Base-by-base conservation (phyloP, 345 rosid genomes). In the Dipteronia dyeriana region DNA sequence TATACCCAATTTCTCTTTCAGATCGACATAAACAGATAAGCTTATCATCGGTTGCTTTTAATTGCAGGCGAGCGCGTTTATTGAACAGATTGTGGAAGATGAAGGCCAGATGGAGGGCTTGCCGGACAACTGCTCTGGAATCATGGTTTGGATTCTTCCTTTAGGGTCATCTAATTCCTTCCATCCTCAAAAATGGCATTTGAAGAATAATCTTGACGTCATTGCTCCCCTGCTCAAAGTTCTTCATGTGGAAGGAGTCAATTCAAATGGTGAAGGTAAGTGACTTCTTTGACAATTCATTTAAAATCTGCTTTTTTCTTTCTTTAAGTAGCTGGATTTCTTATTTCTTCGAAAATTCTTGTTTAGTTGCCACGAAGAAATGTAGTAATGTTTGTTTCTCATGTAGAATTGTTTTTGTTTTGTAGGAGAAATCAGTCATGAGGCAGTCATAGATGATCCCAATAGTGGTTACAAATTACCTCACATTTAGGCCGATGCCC, bases 81-180 rank as follows among this genome's bases (percentile, higher is more conserved):
- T 91, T 10, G 91, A 91, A 76, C 91, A 87, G 81, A 68, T 87
- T 69, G 91, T 91, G 80, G 91, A 91, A 83, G 95, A 91, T 81
- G 95, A 91, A 74, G 87, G 87, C 81, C 91, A 87, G 78, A 87
- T 89, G 95, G 95, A 91, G 76, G 86, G 91, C 79, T 79, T 88
- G 26, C 79, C 41, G 51, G 84, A 79, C 17, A 49, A 83, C 64
- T 87, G 91, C 82, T 85, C 87, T n/a, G 84, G 76, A 66, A 66
- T 91, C 78, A 84, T 84, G 90, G 95, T 80, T 53, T 89, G 92
- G 95, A 79, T 70, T 66, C 80, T 80, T 60, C 74, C 71, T 38
- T 71, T 73, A 13, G 82, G 83, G 53, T 65, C 89, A 34, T 69
- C 75, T 31, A 67, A 41, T 72, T 66, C 83, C 64, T 78, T 82